Evolutionary conservation across 495 filamentous ascomycete species (phyloP), one percentile per base, ranked within the genome.

Genomic region (Cryomyces minteri): DNA sequence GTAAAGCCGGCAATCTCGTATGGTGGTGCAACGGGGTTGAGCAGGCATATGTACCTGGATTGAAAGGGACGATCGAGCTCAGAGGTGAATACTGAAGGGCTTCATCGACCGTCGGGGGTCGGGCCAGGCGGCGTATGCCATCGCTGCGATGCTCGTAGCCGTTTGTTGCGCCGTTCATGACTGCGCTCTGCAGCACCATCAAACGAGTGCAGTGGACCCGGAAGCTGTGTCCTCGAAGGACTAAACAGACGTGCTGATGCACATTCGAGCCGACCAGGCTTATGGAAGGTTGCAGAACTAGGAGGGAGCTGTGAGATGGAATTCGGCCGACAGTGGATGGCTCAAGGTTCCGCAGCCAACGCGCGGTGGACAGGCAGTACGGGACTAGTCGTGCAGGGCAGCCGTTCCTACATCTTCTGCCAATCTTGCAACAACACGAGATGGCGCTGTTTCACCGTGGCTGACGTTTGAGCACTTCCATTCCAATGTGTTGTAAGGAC

Each of bases 81-180:
- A 95, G 79, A 3, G 90, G 88, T 11, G 92, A 88, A 62, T 80
- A 94, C 33, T 85, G 84, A 39, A 99, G 66, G 7, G 88, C 88
- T 55, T 96, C 84, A 46, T 84, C 76, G 9, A 96, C 77, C 37
- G 62, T 72, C 39, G 78, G 65, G 18, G 75, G 65, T 41, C 70
- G 63, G 25, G 56, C 50, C 41, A 50, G 58, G 28, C 50, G 40
- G 28, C 28, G 8, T 8, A 30, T 9, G 8, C 28, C 40, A 41
- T 41, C 1, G 40, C 11, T 8, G 40, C 9, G n/a, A 41, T 41
- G 11, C 9, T 14, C 28, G 9, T n/a, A 11, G 8, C 11, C n/a
- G 28, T 41, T 14, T 11, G 40, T 4, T 11, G 2, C 10, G 28
- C 40, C 40, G 40, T 41, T 41, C 40, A 41, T 41, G 25, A 10